These are phyloP conservation scores for Hsuehochloa calcarea DNA, from an alignment of 176 grass and related monocot species.

Conservation along the genomic window DNA sequence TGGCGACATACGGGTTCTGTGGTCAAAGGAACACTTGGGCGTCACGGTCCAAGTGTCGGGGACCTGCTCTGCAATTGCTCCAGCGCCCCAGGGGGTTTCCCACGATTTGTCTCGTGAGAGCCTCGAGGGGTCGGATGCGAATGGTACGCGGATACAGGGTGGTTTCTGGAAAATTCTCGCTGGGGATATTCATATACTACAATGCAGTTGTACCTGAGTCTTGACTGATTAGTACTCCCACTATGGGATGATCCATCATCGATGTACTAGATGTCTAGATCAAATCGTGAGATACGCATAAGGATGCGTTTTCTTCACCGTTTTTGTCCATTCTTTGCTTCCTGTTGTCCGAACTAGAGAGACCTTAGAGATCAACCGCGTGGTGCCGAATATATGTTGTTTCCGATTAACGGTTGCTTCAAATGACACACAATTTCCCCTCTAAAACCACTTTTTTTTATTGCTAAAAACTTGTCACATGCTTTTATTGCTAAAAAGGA, in stretches of 20 bases:
- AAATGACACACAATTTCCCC: not conserved
- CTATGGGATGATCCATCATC: not conserved
- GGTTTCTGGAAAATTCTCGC: not conserved
- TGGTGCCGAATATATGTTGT: not conserved
- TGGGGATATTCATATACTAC: too few relatives aligned
- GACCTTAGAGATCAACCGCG: not conserved
- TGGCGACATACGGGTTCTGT: not conserved
- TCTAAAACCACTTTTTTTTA: too few relatives aligned
- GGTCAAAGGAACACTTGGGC: constrained; percentile 41
- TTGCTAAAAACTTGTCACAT: too few relatives aligned
- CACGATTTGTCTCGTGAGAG: not conserved
- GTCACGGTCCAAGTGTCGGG: constrained; percentile 44
- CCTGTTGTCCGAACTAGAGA: not conserved
- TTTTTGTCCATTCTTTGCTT: not conserved
- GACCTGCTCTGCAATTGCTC: accelerated
- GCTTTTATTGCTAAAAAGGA: too few relatives aligned
- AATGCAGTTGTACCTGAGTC: not conserved
- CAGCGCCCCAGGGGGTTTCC: accelerated
- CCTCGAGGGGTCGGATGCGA: not conserved
- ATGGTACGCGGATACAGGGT: not conserved
- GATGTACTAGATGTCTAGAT: not conserved
- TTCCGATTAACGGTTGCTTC: not conserved
- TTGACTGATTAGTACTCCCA: not conserved
- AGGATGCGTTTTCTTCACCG: not conserved
- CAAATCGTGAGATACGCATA: not conserved